Evolutionary conservation across 306 rosid genomes (phyloP).

Genomic region (Vigna angularis): DNA sequence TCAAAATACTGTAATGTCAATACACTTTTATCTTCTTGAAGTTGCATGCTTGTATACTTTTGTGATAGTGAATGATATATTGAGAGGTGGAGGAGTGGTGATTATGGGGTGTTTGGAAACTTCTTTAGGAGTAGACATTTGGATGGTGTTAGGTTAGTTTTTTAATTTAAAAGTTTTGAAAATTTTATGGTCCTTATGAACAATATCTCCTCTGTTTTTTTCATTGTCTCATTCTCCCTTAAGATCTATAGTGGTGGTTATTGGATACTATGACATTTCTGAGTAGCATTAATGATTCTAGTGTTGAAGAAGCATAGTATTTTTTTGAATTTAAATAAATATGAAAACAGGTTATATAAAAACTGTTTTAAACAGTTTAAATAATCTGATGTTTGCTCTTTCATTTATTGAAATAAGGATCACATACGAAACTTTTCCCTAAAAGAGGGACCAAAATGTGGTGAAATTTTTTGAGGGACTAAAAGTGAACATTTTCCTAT

Average conservation of each 20-base stretch:
- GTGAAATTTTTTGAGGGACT: no score
- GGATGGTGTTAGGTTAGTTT: neutral
- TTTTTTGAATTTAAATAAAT: neutral
- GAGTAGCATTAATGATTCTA: neutral
- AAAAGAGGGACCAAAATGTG: no score
- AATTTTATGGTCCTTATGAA: neutral
- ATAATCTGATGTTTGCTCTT: neutral
- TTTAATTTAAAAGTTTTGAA: neutral
- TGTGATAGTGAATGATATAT: conserved; percentile 9
- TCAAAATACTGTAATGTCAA: conserved; percentile 9
- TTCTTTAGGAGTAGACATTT: conserved; percentile 19
- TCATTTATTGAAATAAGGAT: no score
- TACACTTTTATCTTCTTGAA: conserved; percentile 20
- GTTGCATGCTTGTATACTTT: neutral
- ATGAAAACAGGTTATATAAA: neutral
- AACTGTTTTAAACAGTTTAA: neutral
- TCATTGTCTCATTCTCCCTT: neutral
- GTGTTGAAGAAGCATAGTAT: neutral
- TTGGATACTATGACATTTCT: neutral
- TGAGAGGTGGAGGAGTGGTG: conserved; percentile 6
- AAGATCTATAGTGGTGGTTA: neutral
- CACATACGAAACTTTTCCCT: no score
- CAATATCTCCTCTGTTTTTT: neutral
- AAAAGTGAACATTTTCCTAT: no score
- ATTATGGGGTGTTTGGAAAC: conserved; percentile 17